Evolutionary conservation across 495 filamentous ascomycete genomes (phyloP), one percentile per base, ranked within the genome.

Genomic region (Pyrenula aspistea): DNA sequence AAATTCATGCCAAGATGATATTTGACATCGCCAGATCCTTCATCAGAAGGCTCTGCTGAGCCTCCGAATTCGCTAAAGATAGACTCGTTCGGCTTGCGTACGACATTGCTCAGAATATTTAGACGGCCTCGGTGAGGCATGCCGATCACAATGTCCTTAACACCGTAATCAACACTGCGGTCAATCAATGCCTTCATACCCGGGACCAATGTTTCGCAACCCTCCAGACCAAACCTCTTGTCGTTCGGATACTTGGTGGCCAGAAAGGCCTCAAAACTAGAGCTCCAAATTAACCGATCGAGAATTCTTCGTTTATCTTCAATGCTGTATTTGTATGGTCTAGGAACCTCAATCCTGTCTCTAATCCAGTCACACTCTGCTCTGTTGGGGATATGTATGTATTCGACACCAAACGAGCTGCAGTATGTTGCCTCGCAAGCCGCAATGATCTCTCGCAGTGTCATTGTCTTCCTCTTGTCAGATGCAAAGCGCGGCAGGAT

Each of bases 1-100:
- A 98, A 98, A 76, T 97, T 97, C 93, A 98, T 98, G 63, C 93
- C 93, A 65, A 98, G 74, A 76, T 98, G 93, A 74, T 98, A 98
- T 71, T 98, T 98, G 69, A 98, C 93, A 71, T 98, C 93, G 60
- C 93, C 93, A 53, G 94, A 97, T 57, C 93, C 93, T 72, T 97
- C 93, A 64, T 98, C 93, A 57, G 85, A 84, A 23, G 90, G 87
- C 64, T 89, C 92, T 31, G 88, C 74, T 47, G 88, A 87, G 59
- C 93, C 93, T 57, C 86, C 87, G 64, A 98, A 98, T 72, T 98
- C 93, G 71, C 87, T 94, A 77, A 98, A 98, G 70, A 98, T 97
- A 57, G 94, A 96, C 74, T 96, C 94, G 67, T 98, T 98, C 59
- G 93, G 90, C 76, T 98, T 98, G 57, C 93, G 83, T 62, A 98